Base-by-base conservation (phyloP, 2,329 filamentous ascomycete species). In the Aspergillus aculeatus region DNA sequence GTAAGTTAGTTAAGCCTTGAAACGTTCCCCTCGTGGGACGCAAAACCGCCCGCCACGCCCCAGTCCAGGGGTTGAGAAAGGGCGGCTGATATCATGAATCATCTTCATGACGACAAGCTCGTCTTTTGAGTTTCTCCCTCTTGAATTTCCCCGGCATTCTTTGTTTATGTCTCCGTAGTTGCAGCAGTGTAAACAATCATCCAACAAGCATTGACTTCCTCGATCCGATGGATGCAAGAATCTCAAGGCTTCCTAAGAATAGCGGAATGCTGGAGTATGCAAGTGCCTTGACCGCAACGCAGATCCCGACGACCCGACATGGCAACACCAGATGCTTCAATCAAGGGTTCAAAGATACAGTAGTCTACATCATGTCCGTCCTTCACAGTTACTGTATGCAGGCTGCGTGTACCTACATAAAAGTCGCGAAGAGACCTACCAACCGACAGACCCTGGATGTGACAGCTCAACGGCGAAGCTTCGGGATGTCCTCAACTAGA, bases 321-420 rank as follows among this genome's bases (percentile, higher is more conserved):
- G 9, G 44, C 24, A 47, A 29, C 52, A 47, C 16, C n/a, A 23
- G 38, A 47, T 53, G 52, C 38, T 29, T 54, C 35, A 29, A 29
- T 54, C 35, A 29, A 44, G 38, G 31, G 32, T 12, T 35, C 3
- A 16, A 44, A 44, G 38, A 19, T 35, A 12, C 16, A 35, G 52
- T 9, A 29, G 26, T 29, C 26, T 29, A 29, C 24, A 38, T 24
- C 29, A 41, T 35, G 14, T 54, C 35, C 24, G 35, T 41, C 32
- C 24, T 29, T 26, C 35, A 47, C 47, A 24, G 19, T n/a, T 23
- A 41, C 41, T 49, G 23, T 52, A 60, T 62, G 61, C 58, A 60
- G 52, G 55, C 50, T 58, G 48, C 54, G 51, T 56, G 60, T 60
- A 58, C 58, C 57, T 62, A 62, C 58, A 60, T 57, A 31, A 29